Evolutionary conservation across 1,139 yeast genomes (phyloP).

Genomic region (Chernovozyma aurita): DNA sequence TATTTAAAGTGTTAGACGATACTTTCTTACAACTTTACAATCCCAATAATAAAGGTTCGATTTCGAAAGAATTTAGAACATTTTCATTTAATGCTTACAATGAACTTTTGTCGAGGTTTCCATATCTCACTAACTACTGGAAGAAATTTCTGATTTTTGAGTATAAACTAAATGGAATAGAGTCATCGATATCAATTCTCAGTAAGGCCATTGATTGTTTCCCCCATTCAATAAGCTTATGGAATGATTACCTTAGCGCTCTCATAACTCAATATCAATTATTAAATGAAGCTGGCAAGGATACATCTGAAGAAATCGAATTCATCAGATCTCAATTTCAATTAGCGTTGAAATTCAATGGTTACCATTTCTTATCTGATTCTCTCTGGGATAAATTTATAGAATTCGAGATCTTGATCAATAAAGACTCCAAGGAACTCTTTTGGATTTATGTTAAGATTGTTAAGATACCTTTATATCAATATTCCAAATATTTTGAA

Average conservation of each 20-base stretch:
- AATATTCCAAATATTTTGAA: constrained; percentile 61
- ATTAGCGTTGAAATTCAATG: constrained; percentile 39
- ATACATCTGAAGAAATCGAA: constrained; percentile 11
- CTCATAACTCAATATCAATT: constrained; percentile 31
- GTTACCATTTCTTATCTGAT: constrained; percentile 57
- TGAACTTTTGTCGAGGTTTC: constrained; percentile 45
- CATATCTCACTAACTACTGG: constrained; percentile 60
- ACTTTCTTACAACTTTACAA: constrained; percentile 8
- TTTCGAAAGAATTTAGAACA: constrained; percentile 15
- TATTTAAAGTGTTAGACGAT: constrained; percentile 22
- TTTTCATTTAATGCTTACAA: constrained; percentile 17
- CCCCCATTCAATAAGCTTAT: constrained; percentile 58
- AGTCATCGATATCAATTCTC: constrained; percentile 43
- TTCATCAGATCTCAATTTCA: constrained; percentile 35
- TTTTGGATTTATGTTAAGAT: constrained; percentile 38
- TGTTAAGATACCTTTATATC: constrained; percentile 57
- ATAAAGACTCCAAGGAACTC: constrained; percentile 19
- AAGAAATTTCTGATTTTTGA: constrained; percentile 50
- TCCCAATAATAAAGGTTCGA: constrained; percentile 9
- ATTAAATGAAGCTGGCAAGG: constrained; percentile 15
- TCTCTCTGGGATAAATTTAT: constrained; percentile 63
- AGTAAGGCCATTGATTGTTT: constrained; percentile 44
- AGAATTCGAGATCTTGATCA: constrained; percentile 36
- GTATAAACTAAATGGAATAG: constrained; percentile 51
- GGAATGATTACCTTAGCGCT: constrained; percentile 61